Conservation (phyloP, 306 rosid species). For the Quercus variabilis region DNA sequence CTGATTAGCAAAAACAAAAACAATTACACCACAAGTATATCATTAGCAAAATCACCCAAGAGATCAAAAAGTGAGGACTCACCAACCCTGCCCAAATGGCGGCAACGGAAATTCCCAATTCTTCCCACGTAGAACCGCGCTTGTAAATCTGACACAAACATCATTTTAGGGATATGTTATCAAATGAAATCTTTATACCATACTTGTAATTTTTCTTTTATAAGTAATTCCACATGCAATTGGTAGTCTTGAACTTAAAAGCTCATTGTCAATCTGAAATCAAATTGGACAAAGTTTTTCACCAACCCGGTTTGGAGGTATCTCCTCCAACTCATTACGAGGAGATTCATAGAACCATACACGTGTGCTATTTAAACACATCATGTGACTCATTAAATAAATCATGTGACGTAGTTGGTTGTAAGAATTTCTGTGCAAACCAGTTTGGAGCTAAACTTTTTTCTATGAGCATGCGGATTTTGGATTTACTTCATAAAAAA, state of each 20-base stretch:
- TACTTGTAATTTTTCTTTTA: background rate
- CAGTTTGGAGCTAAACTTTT: too few relatives aligned
- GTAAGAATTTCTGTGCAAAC: too few relatives aligned
- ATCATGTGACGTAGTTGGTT: too few relatives aligned
- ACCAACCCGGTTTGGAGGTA: too few relatives aligned
- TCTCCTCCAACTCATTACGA: too few relatives aligned
- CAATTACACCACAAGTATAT: background rate
- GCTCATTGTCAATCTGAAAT: too few relatives aligned
- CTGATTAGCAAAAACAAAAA: background rate
- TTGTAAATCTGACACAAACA: conserved; percentile 64
- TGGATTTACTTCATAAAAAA: background rate
- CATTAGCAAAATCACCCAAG: conserved; percentile 3
- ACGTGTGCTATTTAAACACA: too few relatives aligned
- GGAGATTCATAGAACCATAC: too few relatives aligned
- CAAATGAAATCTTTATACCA: background rate
- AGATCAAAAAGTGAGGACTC: conserved; percentile 36
- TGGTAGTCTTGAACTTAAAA: too few relatives aligned
- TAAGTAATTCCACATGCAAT: background rate
- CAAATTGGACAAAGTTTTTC: too few relatives aligned
- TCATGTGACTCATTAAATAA: too few relatives aligned
- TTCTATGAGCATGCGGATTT: background rate
- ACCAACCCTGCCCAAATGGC: conserved; percentile 98
- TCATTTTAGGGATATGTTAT: conserved; percentile 2
- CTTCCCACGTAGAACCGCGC: conserved; percentile 86
- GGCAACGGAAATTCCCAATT: conserved; percentile 94